Evolutionary conservation across 257 asterid genomes (phyloP).

Genomic region (Plantago major): DNA sequence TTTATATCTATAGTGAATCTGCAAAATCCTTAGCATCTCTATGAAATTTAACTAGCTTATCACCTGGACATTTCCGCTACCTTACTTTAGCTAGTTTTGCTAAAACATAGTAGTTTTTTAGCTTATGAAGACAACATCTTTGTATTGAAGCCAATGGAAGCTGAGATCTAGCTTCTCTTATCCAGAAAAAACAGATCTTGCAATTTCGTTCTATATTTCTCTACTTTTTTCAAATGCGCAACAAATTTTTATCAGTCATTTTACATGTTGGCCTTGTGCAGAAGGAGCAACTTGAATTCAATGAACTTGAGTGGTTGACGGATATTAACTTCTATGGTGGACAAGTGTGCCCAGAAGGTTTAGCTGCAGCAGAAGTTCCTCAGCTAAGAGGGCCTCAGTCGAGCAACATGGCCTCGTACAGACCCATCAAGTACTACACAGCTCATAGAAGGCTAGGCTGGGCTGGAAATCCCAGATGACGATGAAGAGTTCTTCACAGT

Average conservation of each 20-base stretch:
- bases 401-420: constrained; percentile 28
- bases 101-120: too few relatives aligned
- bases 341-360: constrained; percentile 36
- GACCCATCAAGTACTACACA: constrained; percentile 32
- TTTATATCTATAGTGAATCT: too few relatives aligned
- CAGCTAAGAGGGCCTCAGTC: constrained; percentile 56
- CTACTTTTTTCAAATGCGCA: too few relatives aligned
- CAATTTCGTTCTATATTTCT: too few relatives aligned
- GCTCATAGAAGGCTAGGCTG: constrained; percentile 71
- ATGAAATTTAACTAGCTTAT: too few relatives aligned
- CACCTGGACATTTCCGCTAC: too few relatives aligned
- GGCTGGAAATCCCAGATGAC: constrained; percentile 54
- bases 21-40: too few relatives aligned
- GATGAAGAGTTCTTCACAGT: constrained; percentile 76
- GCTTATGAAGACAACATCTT: too few relatives aligned
- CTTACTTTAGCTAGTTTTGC: too few relatives aligned
- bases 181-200: too few relatives aligned
- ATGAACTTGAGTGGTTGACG: constrained; percentile 71
- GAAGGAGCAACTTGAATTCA: constrained; percentile 82
- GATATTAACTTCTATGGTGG: constrained; percentile 66
- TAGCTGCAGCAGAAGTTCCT: constrained; percentile 85
- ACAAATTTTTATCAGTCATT: neutral
- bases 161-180: too few relatives aligned
- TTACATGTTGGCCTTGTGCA: constrained; percentile 22
- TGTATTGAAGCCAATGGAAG: too few relatives aligned